Base-by-base conservation (phyloP, 257 asterid species). In the Capsicum pubescens region DNA sequence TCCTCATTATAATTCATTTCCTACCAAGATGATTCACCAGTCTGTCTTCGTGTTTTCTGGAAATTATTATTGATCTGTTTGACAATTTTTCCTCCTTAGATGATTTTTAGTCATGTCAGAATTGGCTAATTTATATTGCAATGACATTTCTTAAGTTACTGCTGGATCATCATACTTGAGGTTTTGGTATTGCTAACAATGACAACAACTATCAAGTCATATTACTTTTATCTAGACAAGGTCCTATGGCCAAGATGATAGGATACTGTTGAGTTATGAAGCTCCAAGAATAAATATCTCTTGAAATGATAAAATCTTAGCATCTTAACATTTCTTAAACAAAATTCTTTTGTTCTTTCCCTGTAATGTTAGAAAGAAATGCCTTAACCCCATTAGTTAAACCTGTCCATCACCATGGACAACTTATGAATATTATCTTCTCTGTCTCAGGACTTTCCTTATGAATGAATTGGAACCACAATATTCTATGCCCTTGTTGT, bases 391-490 rank as follows among this genome's bases (percentile, higher is more conserved):
- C 52, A 26, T 13, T 52, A 13, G 8, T 26, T 76, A 14, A 52
- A 26, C 64, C n/a, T 76, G 50, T 15, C 14, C 63, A 52, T 76
- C 63, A 52, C 48, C 3, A 6, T 76, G 48, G 15, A 76, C 26
- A 52, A 50, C 86, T 86, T 54, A 71, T 80, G 84, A 74, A 19
- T 55, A 50, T 79, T 58, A 44, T 85, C 87, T 36, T 44, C 67
- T 64, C 82, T 39, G 83, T 91, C 26, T 84, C 84, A 96, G 98
- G 97, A 97, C 98, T 64, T 92, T 91, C 87, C 98, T 94, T 82
- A 95, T 94, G 17, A 94, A 94, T 88, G 97, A 94, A 86, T 84
- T 96, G 97, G 97, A 91, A 80, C 91, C 92, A n/a, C 98, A 94
- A 39, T 95, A 94, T n/a, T n/a, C n/a, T n/a, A n/a, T n/a, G n/a